Base-by-base conservation (phyloP, 495 filamentous ascomycete genomes). In the Venustampulla echinocandica region DNA sequence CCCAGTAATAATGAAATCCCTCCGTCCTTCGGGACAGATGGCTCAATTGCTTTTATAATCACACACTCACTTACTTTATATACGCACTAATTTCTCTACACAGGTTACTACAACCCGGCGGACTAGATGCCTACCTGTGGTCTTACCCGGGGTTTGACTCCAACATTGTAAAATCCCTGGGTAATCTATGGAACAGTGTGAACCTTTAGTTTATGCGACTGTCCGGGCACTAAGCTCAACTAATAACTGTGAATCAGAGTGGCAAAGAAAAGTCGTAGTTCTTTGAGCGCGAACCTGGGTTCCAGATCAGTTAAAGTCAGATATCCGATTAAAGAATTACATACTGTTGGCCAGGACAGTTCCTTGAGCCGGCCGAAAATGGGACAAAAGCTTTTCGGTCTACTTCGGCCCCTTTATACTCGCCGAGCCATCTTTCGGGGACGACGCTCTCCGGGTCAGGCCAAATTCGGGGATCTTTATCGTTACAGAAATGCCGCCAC, bases 281-380 rank as follows among this genome's bases (percentile, higher is more conserved):
- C 45, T 37, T 54, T 54, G 20, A 54, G n/a, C 5, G 51, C 51
- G 37, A 49, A 54, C 22, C 46, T 42, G 36, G 13, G 20, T 18
- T 24, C 1, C 19, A 42, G 22, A 49, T 27, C 19, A 25, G 17
- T 14, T 10, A n/a, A n/a, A n/a, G n/a, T 7, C 10, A 3, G 17
- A 42, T 30, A 7, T n/a, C n/a, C 19, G 13, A 2, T 14, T 15
- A 24, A 2, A 18, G 5, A 11, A 15, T 9, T 11, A 45, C 17
- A 69, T 65, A 69, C 71, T 49, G 61, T 63, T 13, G 51, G 2
- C 73, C 72, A 10, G 75, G 58, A 50, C 73, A 77, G 30, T 70
- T 69, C 0, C 69, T 62, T 0, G 68, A 62, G 1, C 73, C 73
- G 23, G 65, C 48, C 0, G 69, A 74, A 46, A 75, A 74, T 3